These are phyloP conservation scores for Erigeron canadensis DNA, from an alignment of 129 eudicot species.

Conservation along the genomic window DNA sequence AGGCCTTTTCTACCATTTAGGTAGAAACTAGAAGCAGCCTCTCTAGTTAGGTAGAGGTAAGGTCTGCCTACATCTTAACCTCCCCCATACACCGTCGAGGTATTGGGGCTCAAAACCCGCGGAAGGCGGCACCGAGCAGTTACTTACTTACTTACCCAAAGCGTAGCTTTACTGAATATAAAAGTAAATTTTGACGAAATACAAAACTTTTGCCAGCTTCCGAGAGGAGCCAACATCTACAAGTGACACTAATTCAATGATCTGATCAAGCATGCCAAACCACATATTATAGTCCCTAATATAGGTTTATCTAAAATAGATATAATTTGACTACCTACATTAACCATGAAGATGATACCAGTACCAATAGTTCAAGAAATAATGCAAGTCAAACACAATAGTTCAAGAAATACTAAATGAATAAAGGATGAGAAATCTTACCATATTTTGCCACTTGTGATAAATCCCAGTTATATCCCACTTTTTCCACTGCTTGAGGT, in stretches of 20 bases:
- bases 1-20: no score
- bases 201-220: neutral
- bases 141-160: no score
- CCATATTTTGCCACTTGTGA: constrained; percentile 98
- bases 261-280: neutral
- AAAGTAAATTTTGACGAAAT: neutral
- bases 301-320: neutral
- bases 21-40: no score
- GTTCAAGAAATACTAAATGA: neutral
- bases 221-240: neutral
- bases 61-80: no score
- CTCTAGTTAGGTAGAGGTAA: no score
- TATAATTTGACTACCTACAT: neutral
- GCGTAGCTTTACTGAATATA: neutral
- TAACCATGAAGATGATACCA: no score
- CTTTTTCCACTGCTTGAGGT: constrained; percentile 95
- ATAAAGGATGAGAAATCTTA: constrained; percentile 15
- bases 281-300: neutral
- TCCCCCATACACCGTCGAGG: no score
- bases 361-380: neutral
- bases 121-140: no score
- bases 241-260: neutral
- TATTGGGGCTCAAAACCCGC: no score
- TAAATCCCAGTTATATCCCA: constrained; percentile 97
- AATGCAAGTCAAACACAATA: neutral